Percentiles rank a stretch among this genome's conserved stretches.
Evolutionary conservation across 179 eudicot genomes (phyloP).

Genomic region (Pouteria campechiana): DNA sequence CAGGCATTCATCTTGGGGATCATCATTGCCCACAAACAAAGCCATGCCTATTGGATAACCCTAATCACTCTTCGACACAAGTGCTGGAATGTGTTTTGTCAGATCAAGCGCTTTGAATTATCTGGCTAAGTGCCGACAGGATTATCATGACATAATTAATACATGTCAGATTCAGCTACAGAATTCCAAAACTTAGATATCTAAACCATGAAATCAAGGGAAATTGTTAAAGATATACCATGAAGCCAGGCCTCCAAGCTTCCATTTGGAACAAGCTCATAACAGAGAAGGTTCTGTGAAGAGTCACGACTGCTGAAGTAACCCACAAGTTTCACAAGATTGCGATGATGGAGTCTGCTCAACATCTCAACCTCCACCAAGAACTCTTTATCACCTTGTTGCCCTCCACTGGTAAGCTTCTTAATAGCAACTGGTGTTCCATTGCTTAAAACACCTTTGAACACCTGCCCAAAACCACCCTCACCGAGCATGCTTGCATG

Average conservation of each 20-base stretch:
- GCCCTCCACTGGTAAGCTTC: conserved; percentile 83
- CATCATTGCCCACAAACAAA: too few species aligned
- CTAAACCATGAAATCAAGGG: too few species aligned
- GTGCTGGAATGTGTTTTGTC: too few species aligned
- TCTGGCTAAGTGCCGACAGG: too few species aligned
- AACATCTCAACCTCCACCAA: conserved; percentile 94
- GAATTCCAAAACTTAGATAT: too few species aligned
- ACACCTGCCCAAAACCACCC: conserved; percentile 96
- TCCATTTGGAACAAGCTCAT: conserved; percentile 95
- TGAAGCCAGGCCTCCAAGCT: conserved; percentile 94
- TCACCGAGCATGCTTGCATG: conserved; percentile 72
- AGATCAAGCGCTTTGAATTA: too few species aligned
- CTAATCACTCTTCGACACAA: too few species aligned
- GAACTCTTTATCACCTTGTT: conserved; percentile 91
- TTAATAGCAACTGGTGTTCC: conserved; percentile 94
- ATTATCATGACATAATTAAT: too few species aligned
- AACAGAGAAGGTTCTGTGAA: conserved; percentile 79
- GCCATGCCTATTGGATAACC: too few species aligned
- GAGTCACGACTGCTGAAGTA: conserved; percentile 75
- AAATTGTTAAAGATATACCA: conserved; percentile 50
- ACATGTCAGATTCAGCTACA: too few species aligned
- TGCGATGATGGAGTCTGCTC: conserved; percentile 93
- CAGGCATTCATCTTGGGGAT: too few species aligned
- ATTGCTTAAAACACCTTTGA: conserved; percentile 75
- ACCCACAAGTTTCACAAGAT: conserved; percentile 94